Evolutionary conservation across 2,329 filamentous ascomycete species (phyloP), one percentile per base, ranked within the genome.

Genomic region (Alternaria alternata): DNA sequence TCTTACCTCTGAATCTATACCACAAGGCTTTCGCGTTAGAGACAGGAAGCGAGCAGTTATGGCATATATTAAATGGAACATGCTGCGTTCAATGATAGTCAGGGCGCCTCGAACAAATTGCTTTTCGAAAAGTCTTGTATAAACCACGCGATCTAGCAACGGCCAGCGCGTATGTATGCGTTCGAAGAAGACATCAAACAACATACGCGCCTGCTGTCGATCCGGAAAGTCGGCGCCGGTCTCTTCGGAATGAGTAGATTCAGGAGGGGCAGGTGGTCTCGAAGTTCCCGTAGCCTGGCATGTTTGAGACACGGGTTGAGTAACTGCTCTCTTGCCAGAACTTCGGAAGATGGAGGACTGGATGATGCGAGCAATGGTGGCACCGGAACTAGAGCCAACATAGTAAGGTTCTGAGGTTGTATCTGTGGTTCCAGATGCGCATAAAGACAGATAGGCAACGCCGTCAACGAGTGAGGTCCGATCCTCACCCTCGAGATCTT

Each of bases 111-210:
- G 65, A 11, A 61, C 47, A 30, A 69, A 66, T 44, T 73, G 71
- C 28, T 57, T 62, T 16, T 70, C 62, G 39, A 68, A 72, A 1
- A 70, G 43, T 8, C 57, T 43, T n/a, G 68, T 66, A 22, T 72
- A 73, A 7, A 72, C 22, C 11, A 61, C 68, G 3, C 68, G 64
- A 49, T 73, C 69, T 11, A 73, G 46, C 5, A 73, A 63, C 4
- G 68, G 70, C 70, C 70, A 73, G 36, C 69, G 60, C 20, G 69
- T 70, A 52, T 73, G 70, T 11, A 72, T 62, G 24, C 69, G 67
- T 30, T 72, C 66, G 41, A 72, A 71, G 48, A 73, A 73, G 4
- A 71, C 64, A 9, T 67, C 62, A 38, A 73, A 73, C 0, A 73
- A 30, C 54, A 63, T 59, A 18, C 64, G 68, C 3, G 70, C 65